Evolutionary conservation across 148 eudicot species (phyloP).

Genomic region (Linanthus parryae): DNA sequence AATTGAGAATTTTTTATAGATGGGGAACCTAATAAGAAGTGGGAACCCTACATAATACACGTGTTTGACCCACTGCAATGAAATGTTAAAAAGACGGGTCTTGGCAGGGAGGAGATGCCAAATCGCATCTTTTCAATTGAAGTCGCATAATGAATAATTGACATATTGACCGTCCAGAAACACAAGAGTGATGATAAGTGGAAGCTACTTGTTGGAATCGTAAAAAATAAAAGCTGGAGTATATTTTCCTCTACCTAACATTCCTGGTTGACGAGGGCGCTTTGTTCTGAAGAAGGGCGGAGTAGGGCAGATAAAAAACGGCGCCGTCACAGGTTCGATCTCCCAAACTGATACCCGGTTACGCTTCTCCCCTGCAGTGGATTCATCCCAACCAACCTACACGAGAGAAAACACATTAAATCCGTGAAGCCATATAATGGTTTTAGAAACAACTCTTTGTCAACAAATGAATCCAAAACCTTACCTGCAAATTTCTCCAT

Average conservation of each 20-base stretch:
- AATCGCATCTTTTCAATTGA: too few relatives aligned
- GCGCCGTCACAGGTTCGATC: constrained; percentile 95
- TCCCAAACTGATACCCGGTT: constrained; percentile 94
- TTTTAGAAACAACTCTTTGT: background rate
- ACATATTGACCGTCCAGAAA: too few relatives aligned
- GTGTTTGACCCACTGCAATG: too few relatives aligned
- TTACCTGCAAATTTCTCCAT: constrained; percentile 98
- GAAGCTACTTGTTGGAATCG: too few relatives aligned
- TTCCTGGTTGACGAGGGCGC: constrained; percentile 86
- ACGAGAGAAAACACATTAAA: constrained; percentile 4
- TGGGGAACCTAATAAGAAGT: too few relatives aligned
- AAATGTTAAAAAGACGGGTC: too few relatives aligned
- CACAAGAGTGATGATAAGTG: too few relatives aligned
- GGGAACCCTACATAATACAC: too few relatives aligned
- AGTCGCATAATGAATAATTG: too few relatives aligned
- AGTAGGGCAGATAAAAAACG: constrained; percentile 91
- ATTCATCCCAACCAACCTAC: constrained; percentile 98
- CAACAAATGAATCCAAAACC: background rate
- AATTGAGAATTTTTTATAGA: too few relatives aligned
- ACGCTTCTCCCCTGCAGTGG: constrained; percentile 93
- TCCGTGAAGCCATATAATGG: background rate
- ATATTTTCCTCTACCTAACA: constrained; percentile 71
- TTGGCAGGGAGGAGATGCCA: too few relatives aligned
- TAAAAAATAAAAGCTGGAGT: too few relatives aligned
- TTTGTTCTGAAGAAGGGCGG: constrained; percentile 72